Conservation (phyloP, 345 rosid genomes). For the Jatropha curcas region DNA sequence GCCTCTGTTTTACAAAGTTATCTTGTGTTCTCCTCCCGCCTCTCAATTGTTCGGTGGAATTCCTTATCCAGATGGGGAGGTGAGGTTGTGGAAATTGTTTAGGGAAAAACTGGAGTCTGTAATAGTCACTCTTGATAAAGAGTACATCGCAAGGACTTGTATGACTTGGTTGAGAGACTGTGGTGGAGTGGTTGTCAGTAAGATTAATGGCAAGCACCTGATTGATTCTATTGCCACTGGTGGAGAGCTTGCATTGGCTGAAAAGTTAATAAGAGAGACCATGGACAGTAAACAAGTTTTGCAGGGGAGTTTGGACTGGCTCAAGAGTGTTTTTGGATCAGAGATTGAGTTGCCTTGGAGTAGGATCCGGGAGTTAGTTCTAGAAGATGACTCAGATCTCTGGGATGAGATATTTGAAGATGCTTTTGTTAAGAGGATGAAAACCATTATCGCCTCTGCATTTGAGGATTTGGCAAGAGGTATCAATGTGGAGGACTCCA, state of each 20-base stretch:
- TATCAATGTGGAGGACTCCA: conserved; percentile 53
- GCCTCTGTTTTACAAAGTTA: conserved; percentile 85
- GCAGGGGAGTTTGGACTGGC: conserved; percentile 94
- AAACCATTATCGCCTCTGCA: conserved; percentile 59
- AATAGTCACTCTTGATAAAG: conserved; percentile 56
- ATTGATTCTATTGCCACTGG: conserved; percentile 69
- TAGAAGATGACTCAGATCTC: conserved; percentile 81
- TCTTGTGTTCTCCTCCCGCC: conserved; percentile 86
- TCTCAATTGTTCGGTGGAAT: conserved; percentile 95
- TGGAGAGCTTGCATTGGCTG: conserved; percentile 74
- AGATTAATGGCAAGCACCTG: conserved; percentile 66
- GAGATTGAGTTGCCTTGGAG: conserved; percentile 98
- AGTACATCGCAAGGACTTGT: conserved; percentile 59
- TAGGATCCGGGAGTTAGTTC: conserved; percentile 84
- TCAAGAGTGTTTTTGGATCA: conserved; percentile 85
- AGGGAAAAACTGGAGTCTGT: conserved; percentile 74
- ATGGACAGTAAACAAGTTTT: conserved; percentile 85
- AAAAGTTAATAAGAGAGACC: conserved; percentile 71
- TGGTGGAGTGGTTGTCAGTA: conserved; percentile 54
- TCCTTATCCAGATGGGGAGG: conserved; percentile 90
- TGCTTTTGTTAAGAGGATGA: conserved; percentile 92
- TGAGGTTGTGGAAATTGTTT: conserved; percentile 79
- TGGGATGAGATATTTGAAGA: conserved; percentile 98
- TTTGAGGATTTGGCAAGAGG: conserved; percentile 61
- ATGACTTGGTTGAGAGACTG: conserved; percentile 82